Evolutionary conservation across 202 grass and related monocot species (phyloP).

Genomic region (Carex arenaria): DNA sequence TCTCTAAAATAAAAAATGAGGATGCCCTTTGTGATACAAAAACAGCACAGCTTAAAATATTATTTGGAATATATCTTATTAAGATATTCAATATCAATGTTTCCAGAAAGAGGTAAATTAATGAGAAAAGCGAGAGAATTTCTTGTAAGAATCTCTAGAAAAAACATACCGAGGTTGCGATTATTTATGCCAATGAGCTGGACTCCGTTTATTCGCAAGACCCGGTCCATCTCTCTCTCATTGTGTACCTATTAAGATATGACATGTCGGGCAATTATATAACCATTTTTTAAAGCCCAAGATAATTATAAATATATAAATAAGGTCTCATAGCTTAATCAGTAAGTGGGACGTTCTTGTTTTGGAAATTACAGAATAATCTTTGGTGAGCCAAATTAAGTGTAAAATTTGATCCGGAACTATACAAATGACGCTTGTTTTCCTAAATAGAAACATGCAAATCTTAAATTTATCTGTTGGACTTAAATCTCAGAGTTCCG

Average conservation of each 20-base stretch:
- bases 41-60: not conserved
- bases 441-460: not conserved
- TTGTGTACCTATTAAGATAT: constrained; percentile 54
- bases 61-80: not conserved
- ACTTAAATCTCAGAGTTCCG: not conserved
- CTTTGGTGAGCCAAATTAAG: not conserved
- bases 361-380: not conserved
- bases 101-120: not conserved
- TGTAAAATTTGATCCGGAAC: not conserved
- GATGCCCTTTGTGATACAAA: not conserved
- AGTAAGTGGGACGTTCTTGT: not conserved
- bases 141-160: not conserved
- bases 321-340: not conserved
- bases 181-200: constrained; percentile 94
- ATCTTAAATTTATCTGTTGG: not conserved
- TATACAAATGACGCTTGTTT: not conserved
- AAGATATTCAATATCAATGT: not conserved
- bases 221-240: constrained; percentile 68
- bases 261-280: not conserved
- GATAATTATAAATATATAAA: not conserved
- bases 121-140: not conserved
- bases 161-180: constrained; percentile 57
- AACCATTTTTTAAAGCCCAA: not conserved
- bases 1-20: not conserved
- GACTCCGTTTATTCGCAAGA: constrained; percentile 63